A percentile compares a stretch with the other conserved stretches of the same genome.
Evolutionary conservation across 495 filamentous ascomycete species (phyloP).

Genomic region (Neurospora sp.): DNA sequence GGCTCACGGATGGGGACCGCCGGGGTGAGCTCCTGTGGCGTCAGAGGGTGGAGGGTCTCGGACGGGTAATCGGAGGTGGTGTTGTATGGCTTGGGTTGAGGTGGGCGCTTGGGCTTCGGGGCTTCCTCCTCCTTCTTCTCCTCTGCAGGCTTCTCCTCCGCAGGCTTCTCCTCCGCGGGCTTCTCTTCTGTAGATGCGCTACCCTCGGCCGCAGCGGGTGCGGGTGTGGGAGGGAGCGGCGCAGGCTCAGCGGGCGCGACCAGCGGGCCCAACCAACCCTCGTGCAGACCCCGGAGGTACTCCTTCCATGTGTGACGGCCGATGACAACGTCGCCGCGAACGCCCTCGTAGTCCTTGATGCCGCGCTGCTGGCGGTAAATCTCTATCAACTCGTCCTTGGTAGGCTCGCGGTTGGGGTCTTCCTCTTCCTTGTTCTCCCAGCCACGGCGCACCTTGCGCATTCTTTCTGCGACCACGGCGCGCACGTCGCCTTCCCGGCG

Average conservation of each 20-base stretch:
- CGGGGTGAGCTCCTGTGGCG: conserved; percentile 54
- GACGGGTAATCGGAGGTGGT: conserved; percentile 55
- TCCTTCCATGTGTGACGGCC: conserved; percentile 96
- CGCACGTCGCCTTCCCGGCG: conserved; percentile 80
- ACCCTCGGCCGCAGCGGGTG: conserved; percentile 19
- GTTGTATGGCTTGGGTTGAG: conserved; percentile 55
- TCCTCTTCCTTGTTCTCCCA: conserved; percentile 43
- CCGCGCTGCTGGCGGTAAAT: conserved; percentile 48
- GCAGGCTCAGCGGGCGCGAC: conserved; percentile 25
- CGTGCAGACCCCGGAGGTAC: conserved; percentile 85
- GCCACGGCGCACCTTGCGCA: conserved; percentile 57
- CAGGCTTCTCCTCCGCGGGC: conserved; percentile 23
- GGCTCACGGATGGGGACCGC: conserved; percentile 68
- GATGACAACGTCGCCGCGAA: conserved; percentile 76
- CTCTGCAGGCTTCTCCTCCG: conserved; percentile 27
- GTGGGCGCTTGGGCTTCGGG: conserved; percentile 37
- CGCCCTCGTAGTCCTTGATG: conserved; percentile 59
- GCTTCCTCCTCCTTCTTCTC: conserved; percentile 28
- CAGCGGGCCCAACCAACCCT: conserved; percentile 90
- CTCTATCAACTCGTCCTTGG: conserved; percentile 47
- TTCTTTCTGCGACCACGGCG: conserved; percentile 68
- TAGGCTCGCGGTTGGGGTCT: conserved; percentile 28
- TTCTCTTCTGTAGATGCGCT: conserved; percentile 18
- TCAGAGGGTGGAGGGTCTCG: conserved; percentile 45
- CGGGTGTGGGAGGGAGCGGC: conserved; percentile 13